These are phyloP conservation scores for Sugiyamaella qingdaonensis DNA, from an alignment of 805 yeast genomes.

Conservation along the genomic window DNA sequence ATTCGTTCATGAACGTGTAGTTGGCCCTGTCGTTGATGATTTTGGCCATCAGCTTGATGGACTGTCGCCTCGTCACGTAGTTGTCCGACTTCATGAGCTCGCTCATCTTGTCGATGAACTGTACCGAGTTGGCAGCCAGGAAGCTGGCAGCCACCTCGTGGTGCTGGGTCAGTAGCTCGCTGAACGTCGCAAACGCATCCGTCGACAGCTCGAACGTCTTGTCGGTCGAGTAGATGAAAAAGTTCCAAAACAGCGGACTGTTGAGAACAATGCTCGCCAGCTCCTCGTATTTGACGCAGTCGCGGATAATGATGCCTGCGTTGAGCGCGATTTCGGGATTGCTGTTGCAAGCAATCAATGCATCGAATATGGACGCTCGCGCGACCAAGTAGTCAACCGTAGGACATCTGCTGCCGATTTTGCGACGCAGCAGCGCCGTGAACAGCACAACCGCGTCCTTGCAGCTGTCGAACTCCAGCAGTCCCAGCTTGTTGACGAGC, in stretches of 20 bases:
- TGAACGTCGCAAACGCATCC: constrained; percentile 75
- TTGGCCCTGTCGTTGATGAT: constrained; percentile 69
- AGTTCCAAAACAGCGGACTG: constrained; percentile 70
- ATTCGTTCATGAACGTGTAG: constrained; percentile 65
- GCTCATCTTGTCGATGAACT: constrained; percentile 62
- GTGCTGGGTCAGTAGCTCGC: constrained; percentile 66
- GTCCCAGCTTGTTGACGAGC: constrained; percentile 54
- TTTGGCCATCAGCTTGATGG: constrained; percentile 66
- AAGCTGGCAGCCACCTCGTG: constrained; percentile 68
- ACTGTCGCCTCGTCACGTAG: constrained; percentile 90
- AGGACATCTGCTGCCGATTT: constrained; percentile 71
- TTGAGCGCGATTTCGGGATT: constrained; percentile 65
- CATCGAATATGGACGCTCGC: constrained; percentile 59
- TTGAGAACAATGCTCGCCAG: constrained; percentile 57
- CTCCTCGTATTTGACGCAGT: constrained; percentile 74
- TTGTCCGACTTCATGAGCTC: constrained; percentile 68
- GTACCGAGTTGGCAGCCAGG: constrained; percentile 51
- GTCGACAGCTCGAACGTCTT: constrained; percentile 87
- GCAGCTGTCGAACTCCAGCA: constrained; percentile 83
- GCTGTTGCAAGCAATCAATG: constrained; percentile 71
- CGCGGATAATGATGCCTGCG: constrained; percentile 75
- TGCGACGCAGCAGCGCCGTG: constrained; percentile 71
- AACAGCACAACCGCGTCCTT: constrained; percentile 75
- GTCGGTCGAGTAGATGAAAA: constrained; percentile 69
- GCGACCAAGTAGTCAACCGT: constrained; percentile 78